These are phyloP conservation scores for Candida schatavii DNA, from an alignment of 805 yeast genomes.

Conservation along the genomic window DNA sequence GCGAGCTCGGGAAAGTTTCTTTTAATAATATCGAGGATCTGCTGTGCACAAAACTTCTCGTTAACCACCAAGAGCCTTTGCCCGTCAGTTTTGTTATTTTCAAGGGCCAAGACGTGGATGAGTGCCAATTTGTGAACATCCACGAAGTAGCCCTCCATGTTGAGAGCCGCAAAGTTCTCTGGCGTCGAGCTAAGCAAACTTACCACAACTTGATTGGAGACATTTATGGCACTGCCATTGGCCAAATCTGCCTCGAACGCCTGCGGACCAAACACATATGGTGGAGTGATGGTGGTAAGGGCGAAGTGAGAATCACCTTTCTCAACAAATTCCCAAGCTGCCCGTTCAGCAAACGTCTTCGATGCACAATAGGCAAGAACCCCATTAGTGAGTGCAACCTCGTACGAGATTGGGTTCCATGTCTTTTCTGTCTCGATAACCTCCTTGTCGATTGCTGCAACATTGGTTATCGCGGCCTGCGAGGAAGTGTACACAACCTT, in stretches of 20 bases:
- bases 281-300: constrained; percentile 33
- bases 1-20: background rate
- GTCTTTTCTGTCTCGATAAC: constrained; percentile 29
- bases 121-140: constrained; percentile 21
- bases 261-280: constrained; percentile 42
- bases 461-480: constrained; percentile 45
- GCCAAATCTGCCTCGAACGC: constrained; percentile 28
- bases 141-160: background rate
- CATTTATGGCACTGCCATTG: constrained; percentile 7
- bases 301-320: constrained; percentile 34
- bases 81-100: constrained; percentile 8
- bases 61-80: constrained; percentile 9
- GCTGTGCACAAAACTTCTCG: constrained; percentile 1
- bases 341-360: constrained; percentile 60
- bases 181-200: constrained; percentile 9
- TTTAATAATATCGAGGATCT: background rate
- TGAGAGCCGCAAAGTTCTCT: background rate
- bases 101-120: constrained; percentile 18
- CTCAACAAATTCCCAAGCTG: constrained; percentile 57
- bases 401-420: constrained; percentile 55
- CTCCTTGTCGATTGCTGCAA: constrained; percentile 3
- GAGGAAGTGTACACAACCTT: constrained; percentile 51
- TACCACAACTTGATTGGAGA: constrained; percentile 3
- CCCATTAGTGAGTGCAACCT: constrained; percentile 34
- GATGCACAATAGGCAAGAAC: constrained; percentile 53